Evolutionary conservation across 179 eudicot species (phyloP), one percentile per base, ranked within the genome.

Genomic region (Carnegiea gigantea): DNA sequence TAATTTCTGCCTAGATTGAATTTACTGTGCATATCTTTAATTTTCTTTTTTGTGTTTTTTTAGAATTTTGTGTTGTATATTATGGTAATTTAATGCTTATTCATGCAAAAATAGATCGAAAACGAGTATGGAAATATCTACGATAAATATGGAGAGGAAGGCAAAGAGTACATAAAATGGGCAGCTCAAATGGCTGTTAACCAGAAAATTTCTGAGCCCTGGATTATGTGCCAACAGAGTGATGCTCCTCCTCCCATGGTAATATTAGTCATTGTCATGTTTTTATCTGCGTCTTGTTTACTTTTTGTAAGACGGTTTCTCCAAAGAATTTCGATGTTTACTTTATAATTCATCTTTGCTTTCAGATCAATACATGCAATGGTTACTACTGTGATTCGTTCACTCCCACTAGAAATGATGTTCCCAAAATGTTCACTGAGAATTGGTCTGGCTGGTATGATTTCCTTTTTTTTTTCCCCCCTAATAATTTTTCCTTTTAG

Each of bases 361-460:
- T 40, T n/a, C 76, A 85, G 87, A 81, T 85, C 38, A 75, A 78
- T 21, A 74, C 87, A 26, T 85, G 87, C 80, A 84, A 84, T 53
- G 86, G 86, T 5, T 84, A 78, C 60, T 84, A 84, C 4, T 81
- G 86, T 78, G 81, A 85, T 20, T 30, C 26, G 10, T 85, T 73
- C 73, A 67, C 79, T n/a, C 84, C 87, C 2, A 85, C 68, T 13
- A 78, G 80, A 70, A 48, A 57, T 4, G 57, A 51, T 30, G 78
- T 57, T 54, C 87, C 87, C 2, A 85, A 85, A 62, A 64, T 85
- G 51, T 81, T 75, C 75, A 84, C 84, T 23, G 86, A 84, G 46
- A 84, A 80, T 15, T 84, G 83, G 86, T 48, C 75, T 24, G 86
- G 86, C 18, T 84, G 86, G 86, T 85, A 48, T 5, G 62, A 57